A percentile compares a stretch with the other conserved stretches of the same genome.
These are phyloP conservation scores for Stephanodiscus minutulus DNA, from an alignment of 108 stramenopile species.

Conservation along the genomic window DNA sequence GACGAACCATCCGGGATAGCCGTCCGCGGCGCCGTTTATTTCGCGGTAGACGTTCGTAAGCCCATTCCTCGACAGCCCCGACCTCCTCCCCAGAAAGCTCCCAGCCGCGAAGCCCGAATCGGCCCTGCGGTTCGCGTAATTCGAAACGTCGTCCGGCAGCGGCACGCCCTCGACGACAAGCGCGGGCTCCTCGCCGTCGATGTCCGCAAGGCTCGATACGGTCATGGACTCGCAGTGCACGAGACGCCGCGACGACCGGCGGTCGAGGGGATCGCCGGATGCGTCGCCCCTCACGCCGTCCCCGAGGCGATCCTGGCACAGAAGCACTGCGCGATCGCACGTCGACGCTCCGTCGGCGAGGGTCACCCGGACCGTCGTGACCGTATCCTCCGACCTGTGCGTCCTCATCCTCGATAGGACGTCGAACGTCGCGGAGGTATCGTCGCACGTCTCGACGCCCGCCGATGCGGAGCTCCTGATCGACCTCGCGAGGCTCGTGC, in stretches of 20 bases:
- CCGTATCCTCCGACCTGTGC: conserved; percentile 66
- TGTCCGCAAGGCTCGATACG: conserved; percentile 52
- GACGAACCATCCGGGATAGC: conserved; percentile 84
- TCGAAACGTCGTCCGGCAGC: conserved; percentile 72
- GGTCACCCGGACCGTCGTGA: conserved; percentile 56
- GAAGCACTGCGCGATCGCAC: conserved; percentile 56
- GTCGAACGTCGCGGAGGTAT: conserved; percentile 45
- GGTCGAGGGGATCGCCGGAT: conserved; percentile 74
- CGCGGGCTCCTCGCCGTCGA: conserved; percentile 48
- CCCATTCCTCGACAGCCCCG: conserved; percentile 50
- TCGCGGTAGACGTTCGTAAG: conserved; percentile 78
- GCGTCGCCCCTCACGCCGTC: conserved; percentile 81
- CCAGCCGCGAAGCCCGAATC: conserved; percentile 55
- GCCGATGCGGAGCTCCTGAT: conserved; percentile 20
- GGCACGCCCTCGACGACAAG: conserved; percentile 26
- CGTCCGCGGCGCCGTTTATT: conserved; percentile 84
- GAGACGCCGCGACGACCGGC: conserved; percentile 66
- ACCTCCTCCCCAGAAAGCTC: conserved; percentile 69
- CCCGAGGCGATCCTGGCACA: conserved; percentile 61
- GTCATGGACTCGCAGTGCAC: conserved; percentile 73
- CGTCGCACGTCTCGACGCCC: conserved; percentile 38
- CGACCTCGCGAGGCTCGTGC: conserved; percentile 38
- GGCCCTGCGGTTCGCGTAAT: conserved; percentile 62
- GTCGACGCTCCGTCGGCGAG: conserved; percentile 60
- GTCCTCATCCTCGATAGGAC: conserved; percentile 58